Conservation (phyloP, 2,329 filamentous ascomycete species). For the Sporothrix brasiliensis region DNA sequence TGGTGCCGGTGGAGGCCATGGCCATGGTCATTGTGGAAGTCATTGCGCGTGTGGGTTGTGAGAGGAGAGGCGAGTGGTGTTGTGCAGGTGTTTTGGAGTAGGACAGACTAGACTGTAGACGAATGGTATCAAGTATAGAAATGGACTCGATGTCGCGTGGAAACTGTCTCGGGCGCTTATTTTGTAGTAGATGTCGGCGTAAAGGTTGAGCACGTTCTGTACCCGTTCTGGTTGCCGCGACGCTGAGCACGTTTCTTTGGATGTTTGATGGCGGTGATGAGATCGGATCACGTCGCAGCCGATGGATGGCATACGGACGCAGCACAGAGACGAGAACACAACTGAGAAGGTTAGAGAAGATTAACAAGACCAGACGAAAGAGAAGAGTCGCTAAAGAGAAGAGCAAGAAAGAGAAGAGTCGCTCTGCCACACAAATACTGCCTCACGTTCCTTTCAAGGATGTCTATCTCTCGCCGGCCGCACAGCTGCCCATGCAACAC, state of each 20-base stretch:
- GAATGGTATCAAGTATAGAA: background rate
- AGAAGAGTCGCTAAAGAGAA: conserved; percentile 3
- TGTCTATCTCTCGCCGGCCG: background rate
- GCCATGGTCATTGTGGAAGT: conserved; percentile 12
- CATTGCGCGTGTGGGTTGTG: background rate
- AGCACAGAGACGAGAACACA: background rate
- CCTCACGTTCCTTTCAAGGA: background rate
- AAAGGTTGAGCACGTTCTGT: background rate
- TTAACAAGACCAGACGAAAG: conserved; percentile 6
- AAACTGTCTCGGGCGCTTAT: background rate
- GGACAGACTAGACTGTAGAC: background rate
- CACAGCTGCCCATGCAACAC: background rate
- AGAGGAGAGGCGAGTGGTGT: background rate
- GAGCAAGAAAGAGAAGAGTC: background rate
- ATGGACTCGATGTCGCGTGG: no score
- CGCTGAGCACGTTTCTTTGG: background rate
- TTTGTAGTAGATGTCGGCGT: background rate
- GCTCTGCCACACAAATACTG: background rate
- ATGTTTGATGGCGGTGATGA: background rate
- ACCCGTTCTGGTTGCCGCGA: background rate
- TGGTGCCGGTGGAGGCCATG: conserved; percentile 15
- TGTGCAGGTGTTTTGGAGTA: background rate
- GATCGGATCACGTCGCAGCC: background rate
- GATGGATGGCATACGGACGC: background rate
- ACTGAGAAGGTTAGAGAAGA: conserved; percentile 2